A percentile compares a stretch with the other conserved stretches of the same genome.
Conservation (phyloP, 1,284 basidiomycete genomes). For the Exobasidium cylindrosporum region DNA sequence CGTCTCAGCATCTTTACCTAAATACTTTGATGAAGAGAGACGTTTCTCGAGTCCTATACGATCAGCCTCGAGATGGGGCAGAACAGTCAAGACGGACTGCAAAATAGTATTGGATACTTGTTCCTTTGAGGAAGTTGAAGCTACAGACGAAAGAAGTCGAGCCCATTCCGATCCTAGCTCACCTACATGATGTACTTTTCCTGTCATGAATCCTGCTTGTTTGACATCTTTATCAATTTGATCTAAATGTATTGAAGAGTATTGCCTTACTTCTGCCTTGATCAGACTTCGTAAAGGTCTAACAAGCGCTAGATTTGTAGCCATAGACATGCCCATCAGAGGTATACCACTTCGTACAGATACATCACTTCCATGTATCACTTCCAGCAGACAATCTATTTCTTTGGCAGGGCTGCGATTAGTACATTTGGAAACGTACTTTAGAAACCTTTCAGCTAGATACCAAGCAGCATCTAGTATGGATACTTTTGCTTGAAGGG, state of each 20-base stretch:
- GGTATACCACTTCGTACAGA: neutral
- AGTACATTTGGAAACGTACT: neutral
- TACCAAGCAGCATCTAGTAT: constrained; percentile 4
- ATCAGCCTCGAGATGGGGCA: neutral
- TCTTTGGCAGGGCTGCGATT: neutral
- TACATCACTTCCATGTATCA: neutral
- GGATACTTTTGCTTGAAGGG: neutral
- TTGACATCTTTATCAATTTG: neutral
- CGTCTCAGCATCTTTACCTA: neutral
- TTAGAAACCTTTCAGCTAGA: neutral
- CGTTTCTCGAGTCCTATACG: neutral
- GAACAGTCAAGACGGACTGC: neutral
- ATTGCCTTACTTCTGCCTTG: neutral
- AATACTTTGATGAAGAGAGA: neutral
- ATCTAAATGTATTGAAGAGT: neutral
- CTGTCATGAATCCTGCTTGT: neutral
- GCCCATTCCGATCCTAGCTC: neutral
- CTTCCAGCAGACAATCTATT: neutral
- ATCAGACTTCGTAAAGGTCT: neutral
- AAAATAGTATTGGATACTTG: neutral
- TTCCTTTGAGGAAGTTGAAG: neutral
- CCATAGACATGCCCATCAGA: neutral
- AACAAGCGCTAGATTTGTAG: constrained; percentile 3
- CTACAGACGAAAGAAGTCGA: neutral
- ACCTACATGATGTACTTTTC: neutral